Percentiles rank a stretch among this genome's conserved stretches.
These are phyloP conservation scores for Chlamydomonas sp. DNA, from an alignment of 139 green algal genomes.

Conservation along the genomic window DNA sequence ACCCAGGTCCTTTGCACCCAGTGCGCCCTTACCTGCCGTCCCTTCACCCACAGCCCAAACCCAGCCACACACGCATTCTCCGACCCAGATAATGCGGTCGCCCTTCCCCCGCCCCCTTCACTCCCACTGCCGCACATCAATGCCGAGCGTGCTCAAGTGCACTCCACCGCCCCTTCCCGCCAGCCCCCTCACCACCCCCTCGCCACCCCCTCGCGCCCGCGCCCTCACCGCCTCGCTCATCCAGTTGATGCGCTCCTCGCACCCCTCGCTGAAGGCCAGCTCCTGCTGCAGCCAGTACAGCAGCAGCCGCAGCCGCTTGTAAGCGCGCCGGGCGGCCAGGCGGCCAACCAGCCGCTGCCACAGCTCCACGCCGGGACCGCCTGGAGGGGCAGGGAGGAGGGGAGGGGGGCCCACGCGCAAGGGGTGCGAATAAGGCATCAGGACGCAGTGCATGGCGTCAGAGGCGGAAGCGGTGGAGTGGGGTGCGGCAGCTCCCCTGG, in stretches of 20 bases:
- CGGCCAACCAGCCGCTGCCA: slow-evolving; percentile 40
- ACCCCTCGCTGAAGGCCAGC: slow-evolving; percentile 53
- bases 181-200: background rate
- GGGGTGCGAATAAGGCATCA: no score
- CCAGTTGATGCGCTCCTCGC: slow-evolving; percentile 38
- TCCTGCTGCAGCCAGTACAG: slow-evolving; percentile 53
- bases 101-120: no score
- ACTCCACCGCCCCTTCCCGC: background rate
- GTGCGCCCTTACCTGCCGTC: no score
- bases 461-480: no score
- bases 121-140: no score
- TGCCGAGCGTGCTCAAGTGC: background rate
- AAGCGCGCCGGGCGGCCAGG: slow-evolving; percentile 21
- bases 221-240: slow-evolving; percentile 33
- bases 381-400: background rate
- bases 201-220: background rate
- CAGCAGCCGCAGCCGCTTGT: slow-evolving; percentile 50
- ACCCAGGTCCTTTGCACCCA: no score
- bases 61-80: no score
- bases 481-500: no score
- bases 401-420: no score
- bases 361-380: slow-evolving; percentile 21
- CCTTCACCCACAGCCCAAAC: no score
- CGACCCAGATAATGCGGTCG: no score
- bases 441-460: no score